A percentile compares a stretch with the other conserved stretches of the same genome.
These are phyloP conservation scores for Pseudogymnoascus sp. DNA, from an alignment of 2,329 filamentous ascomycete genomes.

Conservation along the genomic window DNA sequence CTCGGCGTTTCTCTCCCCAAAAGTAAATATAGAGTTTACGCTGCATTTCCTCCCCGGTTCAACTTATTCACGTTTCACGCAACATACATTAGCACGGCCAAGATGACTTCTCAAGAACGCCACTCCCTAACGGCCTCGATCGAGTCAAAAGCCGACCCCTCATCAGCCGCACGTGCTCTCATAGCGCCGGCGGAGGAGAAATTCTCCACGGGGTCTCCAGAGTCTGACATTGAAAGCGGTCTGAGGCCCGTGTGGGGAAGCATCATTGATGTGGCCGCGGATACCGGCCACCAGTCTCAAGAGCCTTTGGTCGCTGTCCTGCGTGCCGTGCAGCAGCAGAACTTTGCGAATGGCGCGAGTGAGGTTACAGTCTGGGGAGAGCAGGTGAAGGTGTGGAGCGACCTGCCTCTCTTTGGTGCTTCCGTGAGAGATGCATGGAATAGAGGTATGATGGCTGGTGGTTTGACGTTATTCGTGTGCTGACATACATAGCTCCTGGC, in stretches of 20 bases:
- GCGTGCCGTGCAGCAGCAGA: constrained; percentile 15
- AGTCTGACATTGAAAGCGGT: constrained; percentile 52
- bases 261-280: constrained; percentile 20
- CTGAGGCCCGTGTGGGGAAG: constrained; percentile 52
- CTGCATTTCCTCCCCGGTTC: not conserved
- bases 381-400: constrained; percentile 22
- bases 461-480: not conserved
- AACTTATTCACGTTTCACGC: not conserved
- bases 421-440: constrained; percentile 23
- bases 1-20: not conserved
- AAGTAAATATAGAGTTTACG: constrained; percentile 1
- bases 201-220: constrained; percentile 35
- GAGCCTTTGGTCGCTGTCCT: constrained; percentile 20
- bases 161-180: not conserved
- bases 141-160: not conserved
- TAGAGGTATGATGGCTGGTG: constrained; percentile 17
- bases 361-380: constrained; percentile 16
- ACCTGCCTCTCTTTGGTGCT: constrained; percentile 25
- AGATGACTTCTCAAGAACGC: constrained; percentile 1
- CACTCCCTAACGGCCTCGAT: not conserved
- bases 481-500: constrained; percentile 15
- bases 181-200: not conserved
- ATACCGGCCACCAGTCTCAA: constrained; percentile 19
- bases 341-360: constrained; percentile 14
- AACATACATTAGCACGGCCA: not conserved